phyloP scores from a whole-genome alignment of 2,329 filamentous ascomycete species.

The Fusarium nisikadoi region DNA sequence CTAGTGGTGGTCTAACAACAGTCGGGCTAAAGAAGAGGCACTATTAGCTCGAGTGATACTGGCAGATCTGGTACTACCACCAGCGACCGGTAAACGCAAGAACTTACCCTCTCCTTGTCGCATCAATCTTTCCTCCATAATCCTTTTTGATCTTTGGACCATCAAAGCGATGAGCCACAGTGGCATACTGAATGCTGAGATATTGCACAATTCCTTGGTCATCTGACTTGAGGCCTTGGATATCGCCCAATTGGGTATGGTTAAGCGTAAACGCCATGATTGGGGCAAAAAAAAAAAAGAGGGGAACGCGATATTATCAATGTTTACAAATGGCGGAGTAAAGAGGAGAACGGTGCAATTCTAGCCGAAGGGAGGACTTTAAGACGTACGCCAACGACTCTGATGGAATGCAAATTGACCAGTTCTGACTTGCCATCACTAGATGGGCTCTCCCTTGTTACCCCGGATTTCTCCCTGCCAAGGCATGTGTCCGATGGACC shows the following conservation, averaged over 20 bases:
- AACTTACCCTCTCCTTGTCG: background rate
- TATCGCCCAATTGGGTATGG: background rate
- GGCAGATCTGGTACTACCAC: rapidly evolving
- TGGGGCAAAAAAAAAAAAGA: background rate
- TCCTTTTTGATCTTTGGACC: rapidly evolving
- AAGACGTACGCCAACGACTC: background rate
- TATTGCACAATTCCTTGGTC: background rate
- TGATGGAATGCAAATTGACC: background rate
- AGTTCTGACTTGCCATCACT: background rate
- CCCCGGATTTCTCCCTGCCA: background rate
- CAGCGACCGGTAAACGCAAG: background rate
- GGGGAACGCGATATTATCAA: background rate
- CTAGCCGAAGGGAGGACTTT: background rate
- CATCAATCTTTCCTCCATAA: background rate
- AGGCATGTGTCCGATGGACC: background rate
- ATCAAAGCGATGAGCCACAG: background rate
- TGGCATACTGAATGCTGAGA: background rate
- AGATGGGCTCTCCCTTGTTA: background rate
- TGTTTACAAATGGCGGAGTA: background rate
- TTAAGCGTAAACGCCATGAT: background rate
- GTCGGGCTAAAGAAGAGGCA: background rate
- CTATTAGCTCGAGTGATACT: rapidly evolving
- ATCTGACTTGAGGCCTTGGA: background rate
- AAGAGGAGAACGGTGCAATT: background rate
- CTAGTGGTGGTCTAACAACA: background rate